phyloP scores from a whole-genome alignment of 805 yeast genomes.

The Pichia cephalocereana region DNA sequence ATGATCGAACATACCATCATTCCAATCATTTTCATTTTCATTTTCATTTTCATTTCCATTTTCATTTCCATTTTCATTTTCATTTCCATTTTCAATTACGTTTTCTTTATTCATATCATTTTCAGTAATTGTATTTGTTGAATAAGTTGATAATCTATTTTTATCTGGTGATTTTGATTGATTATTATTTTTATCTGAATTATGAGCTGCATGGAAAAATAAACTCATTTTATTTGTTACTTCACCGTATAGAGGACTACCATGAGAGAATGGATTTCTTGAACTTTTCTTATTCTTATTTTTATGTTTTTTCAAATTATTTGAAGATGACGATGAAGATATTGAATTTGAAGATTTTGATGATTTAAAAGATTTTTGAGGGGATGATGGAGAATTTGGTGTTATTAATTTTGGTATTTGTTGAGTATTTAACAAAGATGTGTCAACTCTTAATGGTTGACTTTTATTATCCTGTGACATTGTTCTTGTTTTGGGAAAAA shows the following conservation, averaged over 20 bases:
- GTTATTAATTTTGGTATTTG: conserved; percentile 2
- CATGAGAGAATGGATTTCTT: conserved; percentile 5
- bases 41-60: too few relatives aligned
- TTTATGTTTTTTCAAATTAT: not conserved
- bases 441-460: not conserved
- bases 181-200: not conserved
- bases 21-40: too few relatives aligned
- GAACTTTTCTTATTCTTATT: not conserved
- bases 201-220: conserved; percentile 4
- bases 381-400: not conserved
- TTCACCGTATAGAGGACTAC: conserved; percentile 12
- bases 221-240: conserved; percentile 10
- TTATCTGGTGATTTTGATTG: not conserved
- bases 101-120: not conserved
- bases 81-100: conserved; percentile 1
- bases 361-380: not conserved
- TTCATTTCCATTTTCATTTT: too few relatives aligned
- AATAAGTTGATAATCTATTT: not conserved
- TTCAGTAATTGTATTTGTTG: not conserved
- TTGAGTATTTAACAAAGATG: not conserved
- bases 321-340: not conserved
- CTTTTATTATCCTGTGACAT: not conserved
- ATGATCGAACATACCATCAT: too few relatives aligned
- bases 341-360: not conserved
- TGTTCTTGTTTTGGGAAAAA: not conserved